These are phyloP conservation scores for Lunasporangiospora selenospora DNA, from an alignment of 192 early-diverging fungal species.

Conservation along the genomic window DNA sequence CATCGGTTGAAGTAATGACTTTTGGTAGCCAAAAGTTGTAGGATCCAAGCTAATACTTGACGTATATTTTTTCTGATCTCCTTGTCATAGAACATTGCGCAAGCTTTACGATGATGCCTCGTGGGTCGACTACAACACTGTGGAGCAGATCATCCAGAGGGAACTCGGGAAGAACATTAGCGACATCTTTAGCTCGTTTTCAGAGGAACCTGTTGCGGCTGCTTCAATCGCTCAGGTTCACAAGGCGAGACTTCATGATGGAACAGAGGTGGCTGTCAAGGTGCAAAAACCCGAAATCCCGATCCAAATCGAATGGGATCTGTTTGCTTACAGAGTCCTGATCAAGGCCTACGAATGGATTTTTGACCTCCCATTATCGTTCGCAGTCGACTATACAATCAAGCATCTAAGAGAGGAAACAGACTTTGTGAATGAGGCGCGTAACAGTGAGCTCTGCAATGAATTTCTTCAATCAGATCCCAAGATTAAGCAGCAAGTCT, in stretches of 20 bases:
- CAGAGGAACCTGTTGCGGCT: constrained; percentile 72
- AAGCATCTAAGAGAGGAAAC: constrained; percentile 80
- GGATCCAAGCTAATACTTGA: constrained; percentile 47
- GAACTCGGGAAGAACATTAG: constrained; percentile 69
- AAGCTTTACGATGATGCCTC: constrained; percentile 86
- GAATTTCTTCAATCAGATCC: constrained; percentile 57
- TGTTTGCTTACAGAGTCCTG: constrained; percentile 71
- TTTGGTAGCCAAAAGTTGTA: background rate
- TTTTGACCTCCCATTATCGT: constrained; percentile 86
- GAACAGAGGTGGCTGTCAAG: constrained; percentile 86
- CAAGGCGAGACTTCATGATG: constrained; percentile 71
- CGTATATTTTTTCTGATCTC: too few relatives aligned
- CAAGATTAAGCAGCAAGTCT: constrained; percentile 56
- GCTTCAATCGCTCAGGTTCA: constrained; percentile 98
- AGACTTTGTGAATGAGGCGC: constrained; percentile 89
- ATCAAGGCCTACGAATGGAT: constrained; percentile 70
- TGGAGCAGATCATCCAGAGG: constrained; percentile 69
- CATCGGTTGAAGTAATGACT: too few relatives aligned
- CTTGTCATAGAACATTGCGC: constrained; percentile 61
- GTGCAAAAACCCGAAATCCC: constrained; percentile 91
- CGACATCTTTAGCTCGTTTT: constrained; percentile 78
- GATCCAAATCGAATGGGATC: constrained; percentile 85
- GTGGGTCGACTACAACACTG: constrained; percentile 64
- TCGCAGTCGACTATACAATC: constrained; percentile 77
- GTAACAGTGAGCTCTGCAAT: constrained; percentile 74